phyloP scores from a whole-genome alignment of 129 eudicot genomes.

The Pulicaria dysenterica region DNA sequence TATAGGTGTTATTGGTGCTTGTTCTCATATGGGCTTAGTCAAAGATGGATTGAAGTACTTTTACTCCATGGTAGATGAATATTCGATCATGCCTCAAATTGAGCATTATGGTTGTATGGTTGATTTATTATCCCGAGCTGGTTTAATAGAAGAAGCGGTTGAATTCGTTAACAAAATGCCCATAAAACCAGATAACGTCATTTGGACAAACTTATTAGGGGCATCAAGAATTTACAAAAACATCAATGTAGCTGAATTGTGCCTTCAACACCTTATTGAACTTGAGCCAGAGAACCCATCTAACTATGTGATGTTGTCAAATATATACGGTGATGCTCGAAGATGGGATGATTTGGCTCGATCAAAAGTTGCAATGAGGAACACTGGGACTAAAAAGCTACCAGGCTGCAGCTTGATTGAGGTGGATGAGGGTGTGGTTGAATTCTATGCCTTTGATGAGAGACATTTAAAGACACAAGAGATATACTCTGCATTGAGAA shows the following conservation, averaged over 20 bases:
- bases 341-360: slow-evolving; percentile 65
- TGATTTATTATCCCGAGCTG: slow-evolving; percentile 71
- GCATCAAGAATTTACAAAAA: slow-evolving; percentile 65
- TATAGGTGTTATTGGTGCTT: slow-evolving; percentile 69
- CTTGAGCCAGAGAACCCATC: slow-evolving; percentile 73
- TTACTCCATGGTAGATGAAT: slow-evolving; percentile 52
- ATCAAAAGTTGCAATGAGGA: slow-evolving; percentile 70
- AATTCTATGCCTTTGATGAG: slow-evolving; percentile 72
- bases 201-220: slow-evolving; percentile 75
- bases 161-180: slow-evolving; percentile 62
- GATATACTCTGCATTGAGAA: slow-evolving; percentile 47
- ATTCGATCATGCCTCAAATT: slow-evolving; percentile 55
- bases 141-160: slow-evolving; percentile 61
- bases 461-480: slow-evolving; percentile 56
- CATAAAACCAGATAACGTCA: slow-evolving; percentile 61
- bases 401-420: slow-evolving; percentile 75
- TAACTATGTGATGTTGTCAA: slow-evolving; percentile 65
- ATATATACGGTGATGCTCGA: slow-evolving; percentile 66
- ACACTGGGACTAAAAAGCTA: slow-evolving; percentile 58
- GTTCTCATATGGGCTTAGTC: slow-evolving; percentile 77
- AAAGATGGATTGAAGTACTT: slow-evolving; percentile 55
- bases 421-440: slow-evolving; percentile 52
- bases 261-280: slow-evolving; percentile 56
- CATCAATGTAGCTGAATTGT: slow-evolving; percentile 62
- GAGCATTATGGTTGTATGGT: slow-evolving; percentile 84